Evolutionary conservation across 345 rosid genomes (phyloP).

Genomic region (Luvunga scandens): DNA sequence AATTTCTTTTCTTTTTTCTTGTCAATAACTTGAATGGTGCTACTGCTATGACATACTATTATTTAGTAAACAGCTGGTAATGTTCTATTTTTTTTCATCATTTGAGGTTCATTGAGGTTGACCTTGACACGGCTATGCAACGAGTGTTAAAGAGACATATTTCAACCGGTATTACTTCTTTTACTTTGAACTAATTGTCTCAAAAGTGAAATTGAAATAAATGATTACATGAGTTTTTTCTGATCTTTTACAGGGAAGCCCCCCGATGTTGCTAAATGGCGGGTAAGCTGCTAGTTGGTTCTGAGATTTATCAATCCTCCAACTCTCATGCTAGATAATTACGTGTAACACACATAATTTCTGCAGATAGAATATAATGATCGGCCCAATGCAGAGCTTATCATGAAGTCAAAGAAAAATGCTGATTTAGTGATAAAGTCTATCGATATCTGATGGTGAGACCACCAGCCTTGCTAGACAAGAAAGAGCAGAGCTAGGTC

Average conservation of each 20-base stretch:
- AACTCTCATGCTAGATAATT: not conserved
- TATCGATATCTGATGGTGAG: conserved; percentile 30
- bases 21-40: too few relatives aligned
- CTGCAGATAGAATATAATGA: conserved; percentile 81
- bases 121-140: conserved; percentile 70
- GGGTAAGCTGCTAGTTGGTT: conserved; percentile 41
- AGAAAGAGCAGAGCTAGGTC: not conserved
- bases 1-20: too few relatives aligned
- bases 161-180: conserved; percentile 51
- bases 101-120: conserved; percentile 74
- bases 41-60: too few relatives aligned
- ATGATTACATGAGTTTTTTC: not conserved
- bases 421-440: conserved; percentile 70
- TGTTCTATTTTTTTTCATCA: conserved; percentile 12
- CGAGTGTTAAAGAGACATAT: conserved; percentile 76
- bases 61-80: not conserved
- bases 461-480: not conserved
- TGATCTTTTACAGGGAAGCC: conserved; percentile 58
- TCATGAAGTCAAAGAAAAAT: conserved; percentile 64
- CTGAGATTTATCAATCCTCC: not conserved
- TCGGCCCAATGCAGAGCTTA: conserved; percentile 79
- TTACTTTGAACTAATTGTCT: not conserved
- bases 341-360: not conserved
- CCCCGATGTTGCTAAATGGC: conserved; percentile 73
- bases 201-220: not conserved